phyloP scores from a whole-genome alignment of 306 rosid genomes.

The Cotoneaster glaucophyllus region DNA sequence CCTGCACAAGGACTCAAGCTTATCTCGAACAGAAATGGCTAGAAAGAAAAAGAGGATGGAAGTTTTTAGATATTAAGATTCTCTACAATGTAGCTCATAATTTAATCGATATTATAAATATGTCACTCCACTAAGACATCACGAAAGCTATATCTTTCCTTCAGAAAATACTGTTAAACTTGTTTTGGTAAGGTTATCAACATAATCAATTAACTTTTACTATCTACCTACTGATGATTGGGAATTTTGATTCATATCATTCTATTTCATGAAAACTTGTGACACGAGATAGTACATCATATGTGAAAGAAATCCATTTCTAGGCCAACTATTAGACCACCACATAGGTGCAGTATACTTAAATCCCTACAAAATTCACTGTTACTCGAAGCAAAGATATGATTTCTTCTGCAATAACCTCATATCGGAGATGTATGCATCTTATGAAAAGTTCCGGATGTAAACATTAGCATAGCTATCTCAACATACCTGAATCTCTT shows the following conservation, averaged over 20 bases:
- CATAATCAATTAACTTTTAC: not conserved
- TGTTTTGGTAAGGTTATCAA: not conserved
- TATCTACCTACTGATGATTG: not conserved
- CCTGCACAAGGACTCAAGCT: conserved; percentile 93
- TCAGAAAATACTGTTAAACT: not conserved
- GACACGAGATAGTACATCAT: too few species aligned
- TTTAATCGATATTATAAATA: not conserved
- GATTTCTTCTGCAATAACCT: not conserved
- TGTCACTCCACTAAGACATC: not conserved
- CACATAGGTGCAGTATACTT: not conserved
- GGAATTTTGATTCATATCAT: not conserved
- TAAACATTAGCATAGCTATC: conserved; percentile 17
- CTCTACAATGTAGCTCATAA: conserved; percentile 4
- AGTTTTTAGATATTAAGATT: conserved; percentile 9
- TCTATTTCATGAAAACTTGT: not conserved
- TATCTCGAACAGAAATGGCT: conserved; percentile 84
- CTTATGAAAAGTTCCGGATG: not conserved
- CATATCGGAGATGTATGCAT: too few species aligned
- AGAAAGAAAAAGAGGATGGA: conserved; percentile 18
- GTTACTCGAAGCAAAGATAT: not conserved
- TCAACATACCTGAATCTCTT: conserved; percentile 78
- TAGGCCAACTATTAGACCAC: not conserved
- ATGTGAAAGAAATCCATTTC: not conserved
- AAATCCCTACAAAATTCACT: not conserved
- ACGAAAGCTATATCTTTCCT: not conserved